These are phyloP conservation scores for Sphaerobolus stellatus DNA, from an alignment of 1,284 basidiomycete species.

Conservation along the genomic window DNA sequence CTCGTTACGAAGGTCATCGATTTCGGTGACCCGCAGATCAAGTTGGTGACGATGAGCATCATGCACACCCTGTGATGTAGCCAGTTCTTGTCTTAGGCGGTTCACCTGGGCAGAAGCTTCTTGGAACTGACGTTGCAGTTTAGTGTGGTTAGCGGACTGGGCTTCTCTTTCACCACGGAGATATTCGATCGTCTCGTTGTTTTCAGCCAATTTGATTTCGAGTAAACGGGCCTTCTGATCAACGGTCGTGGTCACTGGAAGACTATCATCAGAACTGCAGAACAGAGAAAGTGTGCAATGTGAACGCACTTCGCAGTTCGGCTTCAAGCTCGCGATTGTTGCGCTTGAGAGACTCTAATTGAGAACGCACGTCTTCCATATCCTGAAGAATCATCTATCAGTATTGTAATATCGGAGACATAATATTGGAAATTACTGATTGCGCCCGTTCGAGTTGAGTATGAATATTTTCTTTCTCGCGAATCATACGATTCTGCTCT, in stretches of 20 bases:
- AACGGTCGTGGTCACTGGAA: slow-evolving; percentile 53
- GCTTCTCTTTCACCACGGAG: slow-evolving; percentile 70
- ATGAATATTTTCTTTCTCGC: slow-evolving; percentile 61
- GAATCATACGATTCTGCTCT: slow-evolving; percentile 59
- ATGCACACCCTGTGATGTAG: slow-evolving; percentile 62
- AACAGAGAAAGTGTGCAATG: not conserved
- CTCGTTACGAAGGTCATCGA: slow-evolving; percentile 66
- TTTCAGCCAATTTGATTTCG: slow-evolving; percentile 61
- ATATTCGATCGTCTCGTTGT: slow-evolving; percentile 64
- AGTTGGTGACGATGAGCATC: slow-evolving; percentile 70
- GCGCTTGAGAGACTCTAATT: slow-evolving; percentile 65
- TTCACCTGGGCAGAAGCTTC: slow-evolving; percentile 66
- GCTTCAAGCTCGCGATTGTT: slow-evolving; percentile 67
- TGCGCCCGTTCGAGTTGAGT: slow-evolving; percentile 67
- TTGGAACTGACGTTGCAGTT: slow-evolving; percentile 62
- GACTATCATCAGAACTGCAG: slow-evolving; percentile 1
- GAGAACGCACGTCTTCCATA: slow-evolving; percentile 68
- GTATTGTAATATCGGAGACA: slow-evolving; percentile 8
- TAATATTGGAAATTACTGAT: slow-evolving; percentile 45
- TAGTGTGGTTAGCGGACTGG: slow-evolving; percentile 64
- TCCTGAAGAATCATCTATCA: slow-evolving; percentile 45
- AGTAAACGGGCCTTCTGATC: slow-evolving; percentile 70
- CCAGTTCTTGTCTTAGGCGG: slow-evolving; percentile 59
- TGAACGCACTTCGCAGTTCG: slow-evolving; percentile 58
- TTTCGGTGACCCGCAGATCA: slow-evolving; percentile 66